Evolutionary conservation across 306 rosid genomes (phyloP), one percentile per base, ranked within the genome.

Genomic region (Prunus kanzakura): DNA sequence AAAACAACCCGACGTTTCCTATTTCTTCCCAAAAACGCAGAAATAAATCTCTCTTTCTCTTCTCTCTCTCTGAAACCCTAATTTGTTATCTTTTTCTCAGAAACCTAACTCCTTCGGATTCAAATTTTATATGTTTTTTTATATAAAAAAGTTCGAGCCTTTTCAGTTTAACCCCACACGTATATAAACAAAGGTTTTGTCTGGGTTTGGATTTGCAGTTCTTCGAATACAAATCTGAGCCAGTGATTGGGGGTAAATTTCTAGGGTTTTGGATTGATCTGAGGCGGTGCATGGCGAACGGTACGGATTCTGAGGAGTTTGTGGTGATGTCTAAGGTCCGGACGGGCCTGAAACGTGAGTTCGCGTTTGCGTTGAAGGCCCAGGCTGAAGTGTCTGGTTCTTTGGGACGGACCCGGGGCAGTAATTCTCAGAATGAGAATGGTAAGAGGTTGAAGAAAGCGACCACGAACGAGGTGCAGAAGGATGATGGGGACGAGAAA

Each of bases 241-340:
- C 60, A 3, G 45, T 4, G 51, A 55, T 73, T 23, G n/a, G 38
- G 22, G 22, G 22, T 2, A 67, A 5, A 8, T 79, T 72, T 68
- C 54, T 61, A 49, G 68, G 72, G 71, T 55, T 75, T 83, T 14
- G 64, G 62, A 51, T 67, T 32, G 58, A 60, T 72, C 55, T n/a
- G 11, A 29, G 18, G 45, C 67, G 77, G 51, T 64, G 41, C 35
- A 95, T 95, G 99, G 99, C 96, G 69, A 92, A 92, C 62, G 97
- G 97, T n/a, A 78, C 89, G 70, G 90, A 87, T 82, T 83, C 93
- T 7, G 85, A 88, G 22, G 92, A 88, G 86, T 89, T 90, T 41
- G 82, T 84, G 67, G 76, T 85, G 75, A 75, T 86, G n/a, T 88
- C 97, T n/a, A 82, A 78, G 76, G 93, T 89, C 32, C 92, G 97